Conservation (phyloP, 78 protist species). For the Kipferlia bialata region DNA sequence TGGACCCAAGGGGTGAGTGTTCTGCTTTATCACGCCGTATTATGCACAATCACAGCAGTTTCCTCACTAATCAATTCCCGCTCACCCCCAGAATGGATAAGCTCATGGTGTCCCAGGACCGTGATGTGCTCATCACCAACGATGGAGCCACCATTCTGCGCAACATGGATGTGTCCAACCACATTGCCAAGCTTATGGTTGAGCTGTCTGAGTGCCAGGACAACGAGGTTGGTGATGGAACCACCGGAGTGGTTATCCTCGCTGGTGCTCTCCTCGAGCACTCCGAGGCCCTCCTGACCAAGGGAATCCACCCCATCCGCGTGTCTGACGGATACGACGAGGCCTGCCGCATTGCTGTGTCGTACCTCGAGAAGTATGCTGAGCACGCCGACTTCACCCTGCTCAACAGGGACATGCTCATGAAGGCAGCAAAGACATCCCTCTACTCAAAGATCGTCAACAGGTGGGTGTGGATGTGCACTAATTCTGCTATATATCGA, state of each 20-base stretch:
- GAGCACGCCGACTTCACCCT: constrained; percentile 38
- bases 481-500: too few relatives aligned
- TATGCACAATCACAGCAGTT: constrained; percentile 48
- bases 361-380: constrained; percentile 39
- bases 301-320: constrained; percentile 89
- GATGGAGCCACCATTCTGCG: constrained; percentile 96
- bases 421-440: constrained; percentile 80
- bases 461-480: background rate
- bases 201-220: constrained; percentile 93
- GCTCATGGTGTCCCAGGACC: constrained; percentile 83
- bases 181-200: constrained; percentile 88
- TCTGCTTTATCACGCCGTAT: background rate
- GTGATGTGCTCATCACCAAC: constrained; percentile 89
- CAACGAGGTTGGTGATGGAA: constrained; percentile 97
- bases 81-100: constrained; percentile 93
- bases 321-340: constrained; percentile 75
- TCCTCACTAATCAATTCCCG: constrained; percentile 76
- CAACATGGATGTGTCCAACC: constrained; percentile 68
- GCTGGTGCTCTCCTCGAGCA: constrained; percentile 96
- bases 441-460: constrained; percentile 75
- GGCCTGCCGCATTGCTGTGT: constrained; percentile 49
- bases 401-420: constrained; percentile 50
- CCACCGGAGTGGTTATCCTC: constrained; percentile 97
- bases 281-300: constrained; percentile 73
- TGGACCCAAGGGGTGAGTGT: background rate